phyloP scores from a whole-genome alignment of 2,329 filamentous ascomycete genomes.

The Epichloe bromicola region DNA sequence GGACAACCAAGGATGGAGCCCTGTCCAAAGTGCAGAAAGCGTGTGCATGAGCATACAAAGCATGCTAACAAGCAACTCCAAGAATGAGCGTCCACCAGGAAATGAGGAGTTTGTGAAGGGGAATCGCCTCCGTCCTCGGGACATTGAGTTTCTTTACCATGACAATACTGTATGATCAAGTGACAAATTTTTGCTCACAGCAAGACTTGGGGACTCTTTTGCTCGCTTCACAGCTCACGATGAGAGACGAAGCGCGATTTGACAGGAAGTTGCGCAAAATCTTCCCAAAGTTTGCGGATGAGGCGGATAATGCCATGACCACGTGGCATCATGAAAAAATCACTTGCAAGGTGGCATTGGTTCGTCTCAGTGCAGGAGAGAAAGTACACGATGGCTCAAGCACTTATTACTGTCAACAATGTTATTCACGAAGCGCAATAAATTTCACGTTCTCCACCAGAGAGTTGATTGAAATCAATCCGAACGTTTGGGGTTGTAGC shows the following conservation, averaged over 20 bases:
- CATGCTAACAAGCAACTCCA: conserved; percentile 92
- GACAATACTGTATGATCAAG: conserved; percentile 59
- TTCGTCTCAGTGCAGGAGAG: background rate
- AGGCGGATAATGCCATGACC: background rate
- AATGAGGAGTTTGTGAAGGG: conserved; percentile 79
- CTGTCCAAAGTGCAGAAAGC: conserved; percentile 92
- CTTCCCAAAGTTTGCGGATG: background rate
- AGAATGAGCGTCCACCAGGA: conserved; percentile 79
- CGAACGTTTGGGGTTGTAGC: background rate
- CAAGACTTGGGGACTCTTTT: background rate
- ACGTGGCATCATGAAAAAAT: background rate
- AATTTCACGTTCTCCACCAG: background rate
- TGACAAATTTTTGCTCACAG: background rate
- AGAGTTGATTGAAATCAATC: background rate
- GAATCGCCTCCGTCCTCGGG: conserved; percentile 66
- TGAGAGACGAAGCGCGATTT: background rate
- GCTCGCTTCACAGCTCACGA: background rate
- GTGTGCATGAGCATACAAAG: conserved; percentile 96
- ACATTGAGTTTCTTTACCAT: conserved; percentile 91
- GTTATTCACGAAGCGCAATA: background rate
- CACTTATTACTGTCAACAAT: background rate
- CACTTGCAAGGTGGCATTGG: background rate
- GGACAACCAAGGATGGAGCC: conserved; percentile 80
- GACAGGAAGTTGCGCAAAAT: background rate
- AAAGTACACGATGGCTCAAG: background rate